Percentiles rank a stretch among this genome's conserved stretches.
Evolutionary conservation across 2,329 filamentous ascomycete genomes (phyloP).

Genomic region (Karstenula rhodostoma): DNA sequence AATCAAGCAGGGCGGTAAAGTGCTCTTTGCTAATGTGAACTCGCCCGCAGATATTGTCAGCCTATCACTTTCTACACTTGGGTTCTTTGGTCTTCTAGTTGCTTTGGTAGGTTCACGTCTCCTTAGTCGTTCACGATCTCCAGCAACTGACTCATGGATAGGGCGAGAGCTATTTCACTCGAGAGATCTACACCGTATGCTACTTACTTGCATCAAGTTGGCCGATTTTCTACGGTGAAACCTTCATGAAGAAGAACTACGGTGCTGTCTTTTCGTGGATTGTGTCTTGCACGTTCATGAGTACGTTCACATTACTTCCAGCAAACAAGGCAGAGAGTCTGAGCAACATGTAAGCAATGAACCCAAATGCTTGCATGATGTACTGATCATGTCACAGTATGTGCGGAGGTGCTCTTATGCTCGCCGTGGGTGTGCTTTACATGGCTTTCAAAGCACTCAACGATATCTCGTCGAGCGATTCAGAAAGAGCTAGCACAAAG

Average conservation of each 20-base stretch:
- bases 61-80: slow-evolving; percentile 68
- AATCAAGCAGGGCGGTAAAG: slow-evolving; percentile 69
- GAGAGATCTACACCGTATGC: slow-evolving; percentile 83
- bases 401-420: slow-evolving; percentile 80
- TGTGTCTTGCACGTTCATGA: slow-evolving; percentile 81
- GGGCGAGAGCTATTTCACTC: slow-evolving; percentile 91
- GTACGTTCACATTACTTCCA: slow-evolving; percentile 85
- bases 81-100: slow-evolving; percentile 79
- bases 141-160: slow-evolving; percentile 44
- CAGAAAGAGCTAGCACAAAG: slow-evolving; percentile 35
- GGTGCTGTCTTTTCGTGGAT: slow-evolving; percentile 75
- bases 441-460: slow-evolving; percentile 75
- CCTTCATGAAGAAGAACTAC: slow-evolving; percentile 73
- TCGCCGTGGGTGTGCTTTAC: slow-evolving; percentile 77
- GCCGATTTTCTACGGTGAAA: slow-evolving; percentile 76
- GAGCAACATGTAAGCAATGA: slow-evolving; percentile 71
- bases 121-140: not conserved
- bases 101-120: slow-evolving; percentile 64
- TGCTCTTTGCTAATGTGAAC: slow-evolving; percentile 74
- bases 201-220: slow-evolving; percentile 81
- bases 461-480: slow-evolving; percentile 47
- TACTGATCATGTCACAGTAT: slow-evolving; percentile 60
- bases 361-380: not conserved
- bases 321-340: slow-evolving; percentile 85
- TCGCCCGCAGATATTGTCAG: slow-evolving; percentile 65